phyloP scores from a whole-genome alignment of 2,329 filamentous ascomycete genomes.

The Diplodia mutila region DNA sequence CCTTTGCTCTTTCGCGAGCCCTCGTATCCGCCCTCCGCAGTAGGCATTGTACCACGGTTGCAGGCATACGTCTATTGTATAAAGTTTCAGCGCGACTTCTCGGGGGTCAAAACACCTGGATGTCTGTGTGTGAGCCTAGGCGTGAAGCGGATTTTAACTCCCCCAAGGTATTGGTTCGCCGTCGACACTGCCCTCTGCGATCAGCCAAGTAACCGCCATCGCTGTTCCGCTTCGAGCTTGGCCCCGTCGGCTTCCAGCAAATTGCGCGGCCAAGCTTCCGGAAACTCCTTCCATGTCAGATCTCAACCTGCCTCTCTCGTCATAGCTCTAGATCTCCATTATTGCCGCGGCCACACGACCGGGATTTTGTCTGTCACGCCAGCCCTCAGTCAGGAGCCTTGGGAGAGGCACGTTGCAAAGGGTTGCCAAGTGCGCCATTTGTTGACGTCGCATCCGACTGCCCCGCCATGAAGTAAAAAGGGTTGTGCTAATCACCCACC shows the following conservation, averaged over 20 bases:
- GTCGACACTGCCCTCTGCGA: neutral
- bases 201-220: neutral
- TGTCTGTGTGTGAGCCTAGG: no score
- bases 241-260: neutral
- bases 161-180: neutral
- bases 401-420: no score
- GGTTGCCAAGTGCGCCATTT: neutral
- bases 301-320: constrained; percentile 19
- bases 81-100: no score
- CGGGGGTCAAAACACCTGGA: no score
- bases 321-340: neutral
- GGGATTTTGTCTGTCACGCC: neutral
- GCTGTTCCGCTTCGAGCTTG: neutral
- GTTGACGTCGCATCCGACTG: no score
- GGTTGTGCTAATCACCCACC: no score
- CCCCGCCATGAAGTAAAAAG: no score
- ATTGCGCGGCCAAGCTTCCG: neutral
- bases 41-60: no score
- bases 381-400: neutral
- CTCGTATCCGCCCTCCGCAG: neutral
- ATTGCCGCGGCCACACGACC: neutral
- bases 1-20: constrained; percentile 1
- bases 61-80: no score
- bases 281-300: neutral
- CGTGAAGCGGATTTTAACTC: no score